These are phyloP conservation scores for Penicillium arizonense DNA, from an alignment of 495 filamentous ascomycete species.

Conservation along the genomic window DNA sequence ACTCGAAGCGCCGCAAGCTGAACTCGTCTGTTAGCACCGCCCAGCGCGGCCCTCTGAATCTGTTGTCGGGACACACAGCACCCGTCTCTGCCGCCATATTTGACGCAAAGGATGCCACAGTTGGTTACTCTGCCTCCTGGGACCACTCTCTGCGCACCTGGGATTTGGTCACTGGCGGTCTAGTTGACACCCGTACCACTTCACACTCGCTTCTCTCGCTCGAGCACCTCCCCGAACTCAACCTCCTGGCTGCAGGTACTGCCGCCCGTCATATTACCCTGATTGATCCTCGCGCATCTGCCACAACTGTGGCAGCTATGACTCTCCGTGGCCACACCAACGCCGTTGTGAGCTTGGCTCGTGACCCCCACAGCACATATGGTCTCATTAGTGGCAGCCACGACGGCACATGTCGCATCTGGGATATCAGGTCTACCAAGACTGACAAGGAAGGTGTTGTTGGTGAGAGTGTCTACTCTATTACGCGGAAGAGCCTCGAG, in stretches of 20 bases:
- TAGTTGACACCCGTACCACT: slow-evolving; percentile 77
- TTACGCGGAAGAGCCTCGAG: slow-evolving; percentile 67
- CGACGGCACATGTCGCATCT: slow-evolving; percentile 87
- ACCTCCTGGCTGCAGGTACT: slow-evolving; percentile 80
- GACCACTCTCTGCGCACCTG: slow-evolving; percentile 89
- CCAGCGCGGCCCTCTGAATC: slow-evolving; percentile 74
- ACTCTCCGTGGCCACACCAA: slow-evolving; percentile 89
- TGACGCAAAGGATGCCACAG: slow-evolving; percentile 76
- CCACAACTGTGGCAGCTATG: slow-evolving; percentile 72
- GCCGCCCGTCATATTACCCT: slow-evolving; percentile 85
- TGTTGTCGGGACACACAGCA: slow-evolving; percentile 68
- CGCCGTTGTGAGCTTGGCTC: slow-evolving; percentile 68
- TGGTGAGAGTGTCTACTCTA: slow-evolving; percentile 76
- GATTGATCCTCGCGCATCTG: slow-evolving; percentile 78
- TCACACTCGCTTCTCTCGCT: slow-evolving; percentile 79
- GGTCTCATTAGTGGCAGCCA: slow-evolving; percentile 78
- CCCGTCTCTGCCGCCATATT: slow-evolving; percentile 77
- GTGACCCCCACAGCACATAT: slow-evolving; percentile 71
- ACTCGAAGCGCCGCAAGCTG: slow-evolving; percentile 76
- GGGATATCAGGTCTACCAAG: slow-evolving; percentile 80
- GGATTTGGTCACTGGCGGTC: slow-evolving; percentile 74
- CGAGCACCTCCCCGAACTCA: slow-evolving; percentile 61
- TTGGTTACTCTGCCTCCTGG: slow-evolving; percentile 84
- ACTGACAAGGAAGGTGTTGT: slow-evolving; percentile 65
- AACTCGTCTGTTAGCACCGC: slow-evolving; percentile 60